Evolutionary conservation across 1,284 basidiomycete genomes (phyloP), one percentile per base, ranked within the genome.

Genomic region (Ceratobasidium sp.): DNA sequence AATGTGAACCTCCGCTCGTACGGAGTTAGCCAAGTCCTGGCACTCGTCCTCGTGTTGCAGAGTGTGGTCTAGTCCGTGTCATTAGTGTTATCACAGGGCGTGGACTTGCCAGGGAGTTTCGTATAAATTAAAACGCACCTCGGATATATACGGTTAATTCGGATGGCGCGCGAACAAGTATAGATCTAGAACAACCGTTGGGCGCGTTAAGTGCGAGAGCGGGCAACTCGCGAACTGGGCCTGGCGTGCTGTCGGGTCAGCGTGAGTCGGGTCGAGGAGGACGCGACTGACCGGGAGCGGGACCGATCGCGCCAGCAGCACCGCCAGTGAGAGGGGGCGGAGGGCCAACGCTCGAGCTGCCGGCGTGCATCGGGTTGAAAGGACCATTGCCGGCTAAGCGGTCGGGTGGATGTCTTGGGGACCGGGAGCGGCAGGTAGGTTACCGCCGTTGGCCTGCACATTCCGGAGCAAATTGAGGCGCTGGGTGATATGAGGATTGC

Each of bases 371-470:
- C 10, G 66, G 61, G 56, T 77, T 78, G 42, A 79, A 78, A 5
- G 79, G 81, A 15, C 81, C 81, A 55, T 80, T 78, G 26, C 68
- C 79, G 18, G 67, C 93, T 98, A 98, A 12, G 96, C 95, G 1
- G 96, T 97, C 0, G 96, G 96, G 82, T 98, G 97, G 0, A 98
- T 96, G 83, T 98, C 97, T 83, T 97, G 94, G 1, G 97, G 97
- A 1, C 92, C 91, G 28, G 97, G 97, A 0, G 96, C 92, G 28
- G 94, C 89, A 82, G 89, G 94, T 1, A 97, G 86, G 76, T 92
- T 90, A 28, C 90, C 90, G 9, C 95, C 95, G 9, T 91, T 95
- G 2, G 91, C 90, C 83, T 97, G 95, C 0, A 94, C 95, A 79
- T 90, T 94, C 85, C 92, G 92, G 66, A 98, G 86, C 15, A 98